phyloP scores from a whole-genome alignment of 2,329 filamentous ascomycete species.

The Samsoniella hepiali region DNA sequence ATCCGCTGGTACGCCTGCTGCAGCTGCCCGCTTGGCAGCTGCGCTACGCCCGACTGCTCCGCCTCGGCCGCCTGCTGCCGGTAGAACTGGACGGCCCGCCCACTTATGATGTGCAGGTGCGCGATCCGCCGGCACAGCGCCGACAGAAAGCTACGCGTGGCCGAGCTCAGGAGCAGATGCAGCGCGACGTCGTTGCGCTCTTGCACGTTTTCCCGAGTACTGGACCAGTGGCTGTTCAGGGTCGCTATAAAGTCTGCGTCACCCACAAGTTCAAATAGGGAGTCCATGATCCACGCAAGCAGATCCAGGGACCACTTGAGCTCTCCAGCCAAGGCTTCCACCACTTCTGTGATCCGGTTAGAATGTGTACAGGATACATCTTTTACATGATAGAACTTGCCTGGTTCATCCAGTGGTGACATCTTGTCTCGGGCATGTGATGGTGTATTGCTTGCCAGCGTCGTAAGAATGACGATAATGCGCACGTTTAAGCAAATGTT shows the following conservation, averaged over 20 bases:
- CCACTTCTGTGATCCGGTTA: constrained; percentile 53
- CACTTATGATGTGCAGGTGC: constrained; percentile 51
- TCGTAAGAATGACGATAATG: constrained; percentile 64
- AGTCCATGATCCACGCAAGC: constrained; percentile 59
- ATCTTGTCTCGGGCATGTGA: constrained; percentile 52
- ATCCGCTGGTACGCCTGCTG: constrained; percentile 55
- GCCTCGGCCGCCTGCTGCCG: constrained; percentile 42
- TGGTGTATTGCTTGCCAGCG: constrained; percentile 58
- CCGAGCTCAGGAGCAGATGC: constrained; percentile 68
- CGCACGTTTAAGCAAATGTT: constrained; percentile 73
- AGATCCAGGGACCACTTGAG: constrained; percentile 77
- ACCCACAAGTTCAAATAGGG: constrained; percentile 53
- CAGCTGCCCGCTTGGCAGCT: constrained; percentile 49
- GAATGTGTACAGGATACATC: background rate
- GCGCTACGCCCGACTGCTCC: constrained; percentile 37
- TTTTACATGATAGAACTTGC: constrained; percentile 26
- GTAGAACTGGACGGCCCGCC: constrained; percentile 49
- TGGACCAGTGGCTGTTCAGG: constrained; percentile 45
- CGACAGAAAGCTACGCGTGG: constrained; percentile 68
- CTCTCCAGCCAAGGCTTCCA: constrained; percentile 69
- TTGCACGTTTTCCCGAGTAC: constrained; percentile 51
- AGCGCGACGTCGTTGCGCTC: constrained; percentile 55
- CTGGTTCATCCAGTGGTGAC: constrained; percentile 59
- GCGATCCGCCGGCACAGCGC: constrained; percentile 63
- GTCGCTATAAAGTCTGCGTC: constrained; percentile 50